These are phyloP conservation scores for Mucuna pruriens DNA, from an alignment of 306 rosid species.

Conservation along the genomic window DNA sequence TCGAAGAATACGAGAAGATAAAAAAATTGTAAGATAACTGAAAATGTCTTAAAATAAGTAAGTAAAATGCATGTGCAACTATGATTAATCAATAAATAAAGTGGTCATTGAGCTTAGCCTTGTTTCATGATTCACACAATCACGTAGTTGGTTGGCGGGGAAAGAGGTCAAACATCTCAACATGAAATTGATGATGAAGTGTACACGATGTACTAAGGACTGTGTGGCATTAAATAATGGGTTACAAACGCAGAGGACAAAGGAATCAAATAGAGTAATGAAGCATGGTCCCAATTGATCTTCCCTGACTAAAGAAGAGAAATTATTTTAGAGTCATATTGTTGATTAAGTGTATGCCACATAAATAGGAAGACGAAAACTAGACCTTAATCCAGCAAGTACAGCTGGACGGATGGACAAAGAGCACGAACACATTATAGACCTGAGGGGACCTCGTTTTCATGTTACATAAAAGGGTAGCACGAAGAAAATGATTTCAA, in stretches of 20 bases:
- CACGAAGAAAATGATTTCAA: conserved; percentile 19
- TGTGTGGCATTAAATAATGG: conserved; percentile 41
- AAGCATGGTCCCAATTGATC: conserved; percentile 43
- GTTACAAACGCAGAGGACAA: conserved; percentile 33
- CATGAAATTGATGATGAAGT: conserved; percentile 34
- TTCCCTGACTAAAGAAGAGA: conserved; percentile 25
- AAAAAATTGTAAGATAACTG: background rate
- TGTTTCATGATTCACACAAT: conserved; percentile 30
- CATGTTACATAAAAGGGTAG: conserved; percentile 15
- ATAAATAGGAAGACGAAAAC: conserved; percentile 32
- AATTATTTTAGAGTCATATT: conserved; percentile 33
- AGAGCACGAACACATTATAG: conserved; percentile 33
- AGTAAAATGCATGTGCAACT: background rate
- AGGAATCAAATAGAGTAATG: conserved; percentile 32
- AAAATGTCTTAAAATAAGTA: background rate
- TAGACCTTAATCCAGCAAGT: conserved; percentile 39
- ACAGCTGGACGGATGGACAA: conserved; percentile 45
- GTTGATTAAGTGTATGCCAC: conserved; percentile 30
- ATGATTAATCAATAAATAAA: conserved; percentile 24
- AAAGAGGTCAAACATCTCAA: conserved; percentile 39
- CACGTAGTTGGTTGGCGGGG: conserved; percentile 35
- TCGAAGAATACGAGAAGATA: background rate
- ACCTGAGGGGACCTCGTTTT: conserved; percentile 44
- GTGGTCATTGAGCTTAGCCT: background rate
- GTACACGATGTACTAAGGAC: conserved; percentile 21